phyloP scores from a whole-genome alignment of 2,329 filamentous ascomycete species.

The Xylariaceae sp. region DNA sequence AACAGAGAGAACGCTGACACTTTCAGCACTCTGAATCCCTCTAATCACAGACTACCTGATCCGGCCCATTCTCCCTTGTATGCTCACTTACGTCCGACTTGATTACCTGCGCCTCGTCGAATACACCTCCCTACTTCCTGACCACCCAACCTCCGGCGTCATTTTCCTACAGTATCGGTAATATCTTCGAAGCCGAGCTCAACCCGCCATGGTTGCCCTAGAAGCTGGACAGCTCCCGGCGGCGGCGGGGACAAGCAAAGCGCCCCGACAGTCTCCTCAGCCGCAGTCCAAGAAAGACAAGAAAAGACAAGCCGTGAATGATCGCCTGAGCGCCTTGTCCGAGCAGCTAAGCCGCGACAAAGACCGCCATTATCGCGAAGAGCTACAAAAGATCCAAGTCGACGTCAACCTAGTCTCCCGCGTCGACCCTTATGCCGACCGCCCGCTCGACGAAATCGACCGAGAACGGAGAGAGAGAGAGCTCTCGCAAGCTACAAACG shows the following conservation, averaged over 20 bases:
- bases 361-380: conserved; percentile 80
- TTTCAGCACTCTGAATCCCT: not conserved
- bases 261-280: conserved; percentile 24
- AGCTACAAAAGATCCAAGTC: conserved; percentile 79
- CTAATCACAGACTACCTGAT: not conserved
- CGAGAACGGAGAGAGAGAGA: conserved; percentile 38
- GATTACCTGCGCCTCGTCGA: not conserved
- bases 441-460: conserved; percentile 43
- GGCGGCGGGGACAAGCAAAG: conserved; percentile 17
- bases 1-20: not conserved
- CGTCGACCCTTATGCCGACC: conserved; percentile 38
- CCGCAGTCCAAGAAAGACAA: conserved; percentile 59
- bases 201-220: conserved; percentile 20
- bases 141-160: not conserved
- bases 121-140: not conserved
- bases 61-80: not conserved
- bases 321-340: conserved; percentile 71
- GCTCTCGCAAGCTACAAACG: conserved; percentile 36
- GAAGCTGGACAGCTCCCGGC: conserved; percentile 20
- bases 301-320: conserved; percentile 65
- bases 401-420: conserved; percentile 24
- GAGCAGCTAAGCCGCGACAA: conserved; percentile 75
- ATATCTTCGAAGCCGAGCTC: not conserved
- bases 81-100: not conserved
- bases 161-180: not conserved